phyloP scores from a whole-genome alignment of 768 basidiomycete species.

The Cytidiella melzeri region DNA sequence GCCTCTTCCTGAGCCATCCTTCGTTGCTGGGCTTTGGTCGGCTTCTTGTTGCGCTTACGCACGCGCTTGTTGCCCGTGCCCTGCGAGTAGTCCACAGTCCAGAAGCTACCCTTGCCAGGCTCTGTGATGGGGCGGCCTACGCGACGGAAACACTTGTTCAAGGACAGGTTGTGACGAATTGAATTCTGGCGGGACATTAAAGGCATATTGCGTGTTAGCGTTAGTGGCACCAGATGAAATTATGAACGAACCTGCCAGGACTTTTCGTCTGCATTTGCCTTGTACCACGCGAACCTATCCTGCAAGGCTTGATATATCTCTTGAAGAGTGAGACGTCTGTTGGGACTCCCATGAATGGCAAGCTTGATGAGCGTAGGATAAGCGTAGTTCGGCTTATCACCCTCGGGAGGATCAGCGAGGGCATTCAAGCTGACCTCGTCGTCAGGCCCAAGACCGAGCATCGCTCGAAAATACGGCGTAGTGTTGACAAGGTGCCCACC shows the following conservation, averaged over 20 bases:
- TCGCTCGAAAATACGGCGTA: slow-evolving; percentile 6
- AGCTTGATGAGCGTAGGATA: slow-evolving; percentile 50
- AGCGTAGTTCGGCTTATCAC: slow-evolving; percentile 33
- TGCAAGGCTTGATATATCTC: slow-evolving; percentile 57
- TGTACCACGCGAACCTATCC: slow-evolving; percentile 50
- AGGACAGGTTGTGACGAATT: slow-evolving; percentile 44
- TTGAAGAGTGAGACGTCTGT: slow-evolving; percentile 50
- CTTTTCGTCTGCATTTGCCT: slow-evolving; percentile 32
- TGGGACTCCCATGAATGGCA: slow-evolving; percentile 58
- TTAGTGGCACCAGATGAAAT: neutral
- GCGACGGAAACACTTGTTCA: slow-evolving; percentile 54
- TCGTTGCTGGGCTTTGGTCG: slow-evolving; percentile 21
- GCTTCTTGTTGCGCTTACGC: slow-evolving; percentile 47
- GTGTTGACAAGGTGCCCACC: slow-evolving; percentile 1
- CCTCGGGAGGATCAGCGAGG: slow-evolving; percentile 29
- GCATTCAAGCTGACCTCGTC: slow-evolving; percentile 17
- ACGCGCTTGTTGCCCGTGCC: slow-evolving; percentile 59
- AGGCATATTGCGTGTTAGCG: neutral
- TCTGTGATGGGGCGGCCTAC: slow-evolving; percentile 55
- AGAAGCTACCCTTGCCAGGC: slow-evolving; percentile 66
- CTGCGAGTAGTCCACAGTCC: slow-evolving; percentile 46
- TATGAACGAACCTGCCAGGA: slow-evolving; percentile 56
- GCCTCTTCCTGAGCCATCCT: slow-evolving; percentile 4
- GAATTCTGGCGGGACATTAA: slow-evolving; percentile 32
- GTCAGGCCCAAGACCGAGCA: slow-evolving; percentile 3